phyloP scores from a whole-genome alignment of 2,329 filamentous ascomycete species.

The Calonectria montana region DNA sequence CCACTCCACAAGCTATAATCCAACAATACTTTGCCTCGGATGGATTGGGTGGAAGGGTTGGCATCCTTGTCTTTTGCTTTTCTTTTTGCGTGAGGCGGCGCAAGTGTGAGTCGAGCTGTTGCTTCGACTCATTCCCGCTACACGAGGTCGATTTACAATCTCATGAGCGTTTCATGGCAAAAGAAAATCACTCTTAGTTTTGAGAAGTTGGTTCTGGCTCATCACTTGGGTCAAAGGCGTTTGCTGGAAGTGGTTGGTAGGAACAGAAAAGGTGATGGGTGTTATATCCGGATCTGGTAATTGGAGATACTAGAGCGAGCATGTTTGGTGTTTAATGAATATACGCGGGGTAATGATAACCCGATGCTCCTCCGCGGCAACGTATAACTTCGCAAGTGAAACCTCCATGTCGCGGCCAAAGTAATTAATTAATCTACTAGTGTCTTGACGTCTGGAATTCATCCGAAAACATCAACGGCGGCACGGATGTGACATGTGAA shows the following conservation, averaged over 20 bases:
- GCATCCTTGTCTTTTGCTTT: not conserved
- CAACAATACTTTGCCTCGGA: conserved; percentile 27
- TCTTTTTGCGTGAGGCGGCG: not conserved
- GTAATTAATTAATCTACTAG: not conserved
- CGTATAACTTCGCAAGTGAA: not conserved
- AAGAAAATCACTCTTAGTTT: not conserved
- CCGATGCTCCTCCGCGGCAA: not conserved
- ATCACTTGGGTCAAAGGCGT: conserved; percentile 8
- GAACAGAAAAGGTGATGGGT: not conserved
- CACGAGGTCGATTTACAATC: not conserved
- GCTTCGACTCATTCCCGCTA: not conserved
- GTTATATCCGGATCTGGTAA: not conserved
- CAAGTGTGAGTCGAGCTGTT: not conserved
- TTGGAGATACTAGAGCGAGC: not conserved
- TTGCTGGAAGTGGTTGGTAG: conserved; percentile 5
- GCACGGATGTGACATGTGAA: conserved; percentile 21
- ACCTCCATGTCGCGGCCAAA: not conserved
- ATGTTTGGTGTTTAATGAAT: conserved; percentile 15
- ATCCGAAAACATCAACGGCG: not conserved
- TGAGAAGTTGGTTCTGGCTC: not conserved
- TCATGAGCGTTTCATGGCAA: not conserved
- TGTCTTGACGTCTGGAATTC: conserved; percentile 20
- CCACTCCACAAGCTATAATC: conserved; percentile 40
- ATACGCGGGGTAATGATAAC: conserved; percentile 9
- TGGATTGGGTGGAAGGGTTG: conserved; percentile 11